Evolutionary conservation across 192 early-diverging fungal genomes (phyloP), one percentile per base, ranked within the genome.

Genomic region (Geosiphon pyriformis): DNA sequence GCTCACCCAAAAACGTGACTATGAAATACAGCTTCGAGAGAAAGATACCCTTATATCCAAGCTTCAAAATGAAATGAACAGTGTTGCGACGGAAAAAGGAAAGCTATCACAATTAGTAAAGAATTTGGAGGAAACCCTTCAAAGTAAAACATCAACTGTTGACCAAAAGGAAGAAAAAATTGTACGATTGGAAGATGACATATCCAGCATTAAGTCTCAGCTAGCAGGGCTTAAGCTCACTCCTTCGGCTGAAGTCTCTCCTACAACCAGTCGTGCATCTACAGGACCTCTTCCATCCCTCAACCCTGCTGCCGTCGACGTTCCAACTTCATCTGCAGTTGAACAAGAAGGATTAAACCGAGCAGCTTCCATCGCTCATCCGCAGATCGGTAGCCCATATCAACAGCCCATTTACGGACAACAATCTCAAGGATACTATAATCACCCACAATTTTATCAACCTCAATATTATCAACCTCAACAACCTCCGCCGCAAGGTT

Each of bases 151-250:
- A 11, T 54, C 65, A 15, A 67, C 65, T 29, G n/a, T 57, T 47
- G 55, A 57, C n/a, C 54, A 67, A 47, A 67, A 67, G 42, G 65
- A 67, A 30, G 54, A 67, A n/a, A 67, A 67, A 22, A 31, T 67
- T 57, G 30, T 27, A 27, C 32, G 37, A 57, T 33, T 67, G 23
- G 65, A 67, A 46, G 54, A 57, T 56, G 65, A 67, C n/a, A 67
- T 67, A 47, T 56, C 65, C 23, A 33, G 53, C 47, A 67, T 67
- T 35, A 67, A 67, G 37, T 23, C 47, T 46, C 65, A 67, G 27
- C 65, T 67, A 46, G 8, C 65, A 2, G 35, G 32, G 29, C 53
- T 67, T 20, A 57, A 56, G 31, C n/a, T 67, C 6, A 48, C 51
- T 25, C 6, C 64, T 23, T 20, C 51, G 0, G 29, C 25, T 51